Percentiles rank a stretch among this genome's conserved stretches.
phyloP scores from a whole-genome alignment of 148 eudicot species.

The Cornus florida region DNA sequence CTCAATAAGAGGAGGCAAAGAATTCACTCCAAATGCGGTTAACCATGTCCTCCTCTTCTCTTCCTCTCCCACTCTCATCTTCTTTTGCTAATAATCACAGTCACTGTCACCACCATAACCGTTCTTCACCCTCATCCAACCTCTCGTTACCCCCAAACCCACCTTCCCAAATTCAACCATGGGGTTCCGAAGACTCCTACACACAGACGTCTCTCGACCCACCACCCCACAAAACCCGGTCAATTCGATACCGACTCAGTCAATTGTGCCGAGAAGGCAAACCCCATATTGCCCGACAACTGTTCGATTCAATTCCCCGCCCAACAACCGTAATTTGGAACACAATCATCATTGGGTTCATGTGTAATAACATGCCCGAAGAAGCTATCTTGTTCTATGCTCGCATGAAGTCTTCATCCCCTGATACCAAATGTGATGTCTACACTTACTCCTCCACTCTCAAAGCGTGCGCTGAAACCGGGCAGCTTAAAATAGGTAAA shows the following conservation, averaged over 20 bases:
- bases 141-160: conserved; percentile 6
- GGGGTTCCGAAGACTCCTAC: neutral
- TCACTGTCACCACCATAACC: neutral
- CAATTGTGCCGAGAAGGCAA: conserved; percentile 66
- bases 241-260: conserved; percentile 69
- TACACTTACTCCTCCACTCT: conserved; percentile 83
- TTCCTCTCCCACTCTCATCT: conserved; percentile 27
- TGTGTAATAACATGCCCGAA: conserved; percentile 68
- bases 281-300: conserved; percentile 65
- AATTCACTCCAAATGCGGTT: conserved; percentile 3
- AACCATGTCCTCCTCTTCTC: conserved; percentile 19
- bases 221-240: conserved; percentile 42
- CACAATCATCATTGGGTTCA: conserved; percentile 79
- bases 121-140: conserved; percentile 3
- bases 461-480: conserved; percentile 84
- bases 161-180: conserved; percentile 5
- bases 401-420: conserved; percentile 35
- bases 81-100: conserved; percentile 19
- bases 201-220: conserved; percentile 13
- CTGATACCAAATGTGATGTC: conserved; percentile 40
- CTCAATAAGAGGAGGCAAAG: neutral
- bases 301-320: conserved; percentile 76
- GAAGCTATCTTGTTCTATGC: conserved; percentile 66
- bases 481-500: conserved; percentile 52
- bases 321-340: conserved; percentile 89